These are phyloP conservation scores for Lolium rigidum DNA, from an alignment of 176 grass and related monocot genomes.

Conservation along the genomic window DNA sequence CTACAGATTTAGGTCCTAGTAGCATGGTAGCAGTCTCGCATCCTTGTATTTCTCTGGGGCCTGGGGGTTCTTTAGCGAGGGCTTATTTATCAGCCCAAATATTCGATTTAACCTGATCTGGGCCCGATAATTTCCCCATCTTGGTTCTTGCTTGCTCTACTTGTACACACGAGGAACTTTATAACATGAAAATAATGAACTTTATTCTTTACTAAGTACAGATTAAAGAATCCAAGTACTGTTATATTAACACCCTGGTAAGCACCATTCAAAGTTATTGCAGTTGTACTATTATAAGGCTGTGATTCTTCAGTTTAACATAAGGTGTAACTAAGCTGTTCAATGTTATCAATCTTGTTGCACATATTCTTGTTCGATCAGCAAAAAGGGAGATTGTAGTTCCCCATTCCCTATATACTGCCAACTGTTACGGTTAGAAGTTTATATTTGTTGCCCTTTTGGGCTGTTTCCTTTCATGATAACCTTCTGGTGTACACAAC, in stretches of 20 bases:
- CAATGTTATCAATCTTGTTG: not conserved
- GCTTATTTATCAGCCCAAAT: not conserved
- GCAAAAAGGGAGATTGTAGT: not conserved
- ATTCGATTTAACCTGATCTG: not conserved
- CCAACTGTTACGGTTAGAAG: constrained; percentile 20
- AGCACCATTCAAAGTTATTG: not conserved
- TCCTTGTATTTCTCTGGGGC: constrained; percentile 5
- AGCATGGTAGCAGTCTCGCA: no score
- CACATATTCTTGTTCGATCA: not conserved
- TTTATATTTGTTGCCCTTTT: not conserved
- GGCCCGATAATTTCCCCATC: not conserved
- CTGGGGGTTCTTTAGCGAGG: no score
- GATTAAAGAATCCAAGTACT: no score
- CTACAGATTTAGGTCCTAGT: not conserved
- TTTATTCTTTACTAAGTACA: no score
- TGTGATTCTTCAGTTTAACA: not conserved
- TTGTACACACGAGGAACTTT: not conserved
- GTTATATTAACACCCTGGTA: not conserved
- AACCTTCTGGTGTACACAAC: not conserved
- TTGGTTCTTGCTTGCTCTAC: constrained; percentile 11
- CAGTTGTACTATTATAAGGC: not conserved
- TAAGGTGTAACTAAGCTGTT: not conserved
- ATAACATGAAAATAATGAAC: no score
- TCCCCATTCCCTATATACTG: not conserved
- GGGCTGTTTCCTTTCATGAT: constrained; percentile 2